phyloP scores from a whole-genome alignment of 1,139 yeast genomes.

The Ogataea hybrid region DNA sequence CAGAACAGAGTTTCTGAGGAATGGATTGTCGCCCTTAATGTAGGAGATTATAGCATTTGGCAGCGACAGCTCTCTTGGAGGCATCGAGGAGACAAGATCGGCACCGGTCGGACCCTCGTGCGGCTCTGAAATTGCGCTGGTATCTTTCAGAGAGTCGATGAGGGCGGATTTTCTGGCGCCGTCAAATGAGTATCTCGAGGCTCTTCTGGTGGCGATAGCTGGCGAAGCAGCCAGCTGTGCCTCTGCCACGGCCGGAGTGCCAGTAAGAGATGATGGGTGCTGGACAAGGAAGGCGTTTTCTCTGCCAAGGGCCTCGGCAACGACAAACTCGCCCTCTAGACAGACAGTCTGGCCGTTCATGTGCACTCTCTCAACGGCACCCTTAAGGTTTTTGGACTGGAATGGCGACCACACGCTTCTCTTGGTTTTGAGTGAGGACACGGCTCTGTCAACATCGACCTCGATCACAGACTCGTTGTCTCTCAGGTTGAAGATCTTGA shows the following conservation, averaged over 20 bases:
- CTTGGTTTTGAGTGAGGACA: constrained; percentile 41
- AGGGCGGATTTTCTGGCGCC: constrained; percentile 38
- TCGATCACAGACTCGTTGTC: constrained; percentile 79
- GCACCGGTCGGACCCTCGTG: constrained; percentile 61
- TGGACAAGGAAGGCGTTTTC: constrained; percentile 40
- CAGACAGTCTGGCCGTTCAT: constrained; percentile 77
- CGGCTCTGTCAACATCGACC: constrained; percentile 73
- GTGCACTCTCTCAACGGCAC: constrained; percentile 86
- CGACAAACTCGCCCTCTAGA: constrained; percentile 73
- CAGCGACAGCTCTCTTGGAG: constrained; percentile 67
- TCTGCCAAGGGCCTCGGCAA: constrained; percentile 58
- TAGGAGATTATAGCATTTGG: constrained; percentile 74
- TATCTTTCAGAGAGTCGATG: constrained; percentile 35
- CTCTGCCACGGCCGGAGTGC: constrained; percentile 44
- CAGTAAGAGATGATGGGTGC: constrained; percentile 33
- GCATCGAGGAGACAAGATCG: constrained; percentile 72
- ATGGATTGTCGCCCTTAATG: constrained; percentile 81
- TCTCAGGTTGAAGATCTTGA: constrained; percentile 77
- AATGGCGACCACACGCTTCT: constrained; percentile 51
- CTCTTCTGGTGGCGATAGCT: constrained; percentile 30
- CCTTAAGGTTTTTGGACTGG: constrained; percentile 52
- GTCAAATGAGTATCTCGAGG: constrained; percentile 47
- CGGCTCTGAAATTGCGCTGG: constrained; percentile 35
- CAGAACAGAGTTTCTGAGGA: constrained; percentile 81
- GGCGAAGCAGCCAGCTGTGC: constrained; percentile 27